phyloP scores from a whole-genome alignment of 306 rosid genomes.

The Quercus robur region DNA sequence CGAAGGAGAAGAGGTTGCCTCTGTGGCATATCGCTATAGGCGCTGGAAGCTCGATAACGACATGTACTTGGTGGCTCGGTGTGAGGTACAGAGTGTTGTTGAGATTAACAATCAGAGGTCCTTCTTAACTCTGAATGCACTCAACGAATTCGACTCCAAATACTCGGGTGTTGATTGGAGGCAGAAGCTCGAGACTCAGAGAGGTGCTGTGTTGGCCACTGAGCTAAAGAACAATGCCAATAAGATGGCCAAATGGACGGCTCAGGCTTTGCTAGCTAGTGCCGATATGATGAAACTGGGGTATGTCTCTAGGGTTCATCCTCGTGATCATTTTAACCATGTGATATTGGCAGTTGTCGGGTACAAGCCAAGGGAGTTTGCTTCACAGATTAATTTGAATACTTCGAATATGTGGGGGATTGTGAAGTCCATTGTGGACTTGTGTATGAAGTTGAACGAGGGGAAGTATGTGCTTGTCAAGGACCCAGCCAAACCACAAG shows the following conservation, averaged over 20 bases:
- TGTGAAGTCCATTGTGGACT: constrained; percentile 88
- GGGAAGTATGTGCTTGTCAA: constrained; percentile 90
- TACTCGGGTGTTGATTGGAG: constrained; percentile 94
- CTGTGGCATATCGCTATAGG: constrained; percentile 78
- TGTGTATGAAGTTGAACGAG: constrained; percentile 93
- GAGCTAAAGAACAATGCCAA: constrained; percentile 96
- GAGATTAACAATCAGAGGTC: constrained; percentile 85
- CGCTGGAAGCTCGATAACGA: constrained; percentile 91
- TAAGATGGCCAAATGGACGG: constrained; percentile 94
- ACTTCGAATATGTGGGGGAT: constrained; percentile 92
- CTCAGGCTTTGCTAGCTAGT: constrained; percentile 80
- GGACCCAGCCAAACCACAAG: constrained; percentile 92
- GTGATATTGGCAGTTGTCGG: constrained; percentile 90
- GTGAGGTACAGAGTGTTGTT: constrained; percentile 93
- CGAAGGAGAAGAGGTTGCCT: constrained; percentile 91
- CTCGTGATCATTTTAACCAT: constrained; percentile 91
- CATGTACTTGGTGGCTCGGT: constrained; percentile 81
- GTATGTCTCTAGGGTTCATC: constrained; percentile 90
- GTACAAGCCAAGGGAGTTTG: constrained; percentile 85
- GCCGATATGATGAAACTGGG: constrained; percentile 97
- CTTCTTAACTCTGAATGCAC: constrained; percentile 82
- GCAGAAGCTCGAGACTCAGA: constrained; percentile 93
- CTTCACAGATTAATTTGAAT: constrained; percentile 75
- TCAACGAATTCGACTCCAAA: constrained; percentile 86
- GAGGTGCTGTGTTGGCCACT: constrained; percentile 97